phyloP scores from a whole-genome alignment of 495 filamentous ascomycete genomes.

The Talaromyces trachyspermus region DNA sequence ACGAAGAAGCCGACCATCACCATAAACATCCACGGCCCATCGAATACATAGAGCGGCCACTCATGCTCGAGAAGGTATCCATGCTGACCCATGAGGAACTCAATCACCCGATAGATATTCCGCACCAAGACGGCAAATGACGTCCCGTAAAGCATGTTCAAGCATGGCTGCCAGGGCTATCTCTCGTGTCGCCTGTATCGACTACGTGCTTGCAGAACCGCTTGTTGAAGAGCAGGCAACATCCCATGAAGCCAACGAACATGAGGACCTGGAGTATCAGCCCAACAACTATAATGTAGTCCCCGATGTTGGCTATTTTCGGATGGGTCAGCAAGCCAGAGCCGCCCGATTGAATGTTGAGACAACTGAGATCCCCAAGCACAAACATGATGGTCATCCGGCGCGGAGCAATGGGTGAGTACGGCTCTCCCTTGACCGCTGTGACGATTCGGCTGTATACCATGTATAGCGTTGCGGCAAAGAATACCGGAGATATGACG shows the following conservation, averaged over 20 bases:
- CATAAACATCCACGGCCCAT: background rate
- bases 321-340: background rate
- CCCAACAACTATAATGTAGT: slow-evolving; percentile 4
- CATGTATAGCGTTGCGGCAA: slow-evolving; percentile 4
- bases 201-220: background rate
- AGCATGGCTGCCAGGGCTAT: slow-evolving; percentile 1
- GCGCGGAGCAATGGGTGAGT: background rate
- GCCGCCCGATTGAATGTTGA: background rate
- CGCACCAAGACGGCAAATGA: background rate
- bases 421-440: background rate
- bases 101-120: background rate
- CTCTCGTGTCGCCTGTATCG: background rate
- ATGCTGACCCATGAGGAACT: slow-evolving; percentile 2
- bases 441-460: slow-evolving; percentile 1
- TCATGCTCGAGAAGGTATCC: slow-evolving; percentile 1
- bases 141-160: slow-evolving; percentile 2
- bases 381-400: slow-evolving; percentile 5
- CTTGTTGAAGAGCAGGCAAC: slow-evolving; percentile 4
- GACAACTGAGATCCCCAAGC: background rate
- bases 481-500: slow-evolving; percentile 1
- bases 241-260: background rate
- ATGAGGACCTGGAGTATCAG: slow-evolving; percentile 1
- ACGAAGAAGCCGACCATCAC: background rate
- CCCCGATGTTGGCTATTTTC: background rate
- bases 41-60: slow-evolving; percentile 6